These are phyloP conservation scores for Emmonsiellopsis sp. DNA, from an alignment of 2,329 filamentous ascomycete species.

Conservation along the genomic window DNA sequence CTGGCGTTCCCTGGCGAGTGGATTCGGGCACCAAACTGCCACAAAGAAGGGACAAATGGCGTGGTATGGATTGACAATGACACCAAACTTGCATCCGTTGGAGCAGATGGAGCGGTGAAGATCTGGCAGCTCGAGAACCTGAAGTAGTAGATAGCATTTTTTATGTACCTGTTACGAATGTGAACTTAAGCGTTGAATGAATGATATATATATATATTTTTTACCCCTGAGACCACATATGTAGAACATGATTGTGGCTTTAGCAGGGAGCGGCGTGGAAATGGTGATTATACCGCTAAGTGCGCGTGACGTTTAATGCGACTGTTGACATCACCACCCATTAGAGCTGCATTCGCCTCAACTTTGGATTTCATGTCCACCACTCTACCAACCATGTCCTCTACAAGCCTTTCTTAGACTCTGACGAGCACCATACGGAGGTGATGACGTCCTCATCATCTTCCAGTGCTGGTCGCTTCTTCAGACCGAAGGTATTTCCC, in stretches of 20 bases:
- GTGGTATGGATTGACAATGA: conserved; percentile 66
- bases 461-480: conserved; percentile 1
- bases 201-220: neutral
- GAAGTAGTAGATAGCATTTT: neutral
- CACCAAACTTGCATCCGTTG: conserved; percentile 63
- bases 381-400: neutral
- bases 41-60: conserved; percentile 91
- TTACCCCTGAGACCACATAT: neutral
- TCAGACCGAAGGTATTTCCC: conserved; percentile 1
- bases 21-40: conserved; percentile 75
- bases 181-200: neutral
- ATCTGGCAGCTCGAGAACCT: conserved; percentile 59
- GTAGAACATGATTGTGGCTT: neutral
- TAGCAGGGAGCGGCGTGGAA: neutral
- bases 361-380: too few relatives aligned
- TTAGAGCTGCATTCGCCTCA: too few relatives aligned
- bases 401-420: neutral
- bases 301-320: too few relatives aligned
- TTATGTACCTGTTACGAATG: neutral
- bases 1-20: conserved; percentile 71
- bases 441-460: conserved; percentile 1
- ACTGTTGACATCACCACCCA: too few relatives aligned
- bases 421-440: neutral
- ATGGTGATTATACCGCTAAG: neutral
- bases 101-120: conserved; percentile 85